Evolutionary conservation across 768 basidiomycete species (phyloP).

Genomic region (Leccinellum albellum): DNA sequence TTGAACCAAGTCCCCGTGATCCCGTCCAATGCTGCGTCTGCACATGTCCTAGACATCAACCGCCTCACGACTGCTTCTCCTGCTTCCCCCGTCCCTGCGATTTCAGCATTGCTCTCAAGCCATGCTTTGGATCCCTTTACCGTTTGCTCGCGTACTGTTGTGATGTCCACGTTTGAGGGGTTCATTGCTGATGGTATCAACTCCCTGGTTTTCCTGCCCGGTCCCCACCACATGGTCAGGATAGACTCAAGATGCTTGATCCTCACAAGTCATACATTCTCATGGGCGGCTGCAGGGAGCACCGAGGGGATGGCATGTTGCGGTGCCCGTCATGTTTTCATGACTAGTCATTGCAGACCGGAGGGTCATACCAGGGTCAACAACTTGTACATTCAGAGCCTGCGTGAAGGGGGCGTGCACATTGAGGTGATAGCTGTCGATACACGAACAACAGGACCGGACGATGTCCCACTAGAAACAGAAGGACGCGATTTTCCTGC

Average conservation of each 20-base stretch:
- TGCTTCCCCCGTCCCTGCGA: conserved; percentile 12
- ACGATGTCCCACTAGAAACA: too few species aligned
- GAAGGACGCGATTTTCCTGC: too few species aligned
- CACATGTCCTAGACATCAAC: conserved; percentile 20
- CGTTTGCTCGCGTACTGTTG: conserved; percentile 4
- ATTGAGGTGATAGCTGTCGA: conserved; percentile 28
- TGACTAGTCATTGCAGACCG: conserved; percentile 25
- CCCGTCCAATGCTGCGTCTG: conserved; percentile 15
- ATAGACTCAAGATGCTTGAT: conserved; percentile 30
- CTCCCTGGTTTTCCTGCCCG: conserved; percentile 20
- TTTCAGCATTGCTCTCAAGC: conserved; percentile 18
- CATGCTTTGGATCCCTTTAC: conserved; percentile 17
- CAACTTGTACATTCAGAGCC: conserved; percentile 26
- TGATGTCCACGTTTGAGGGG: conserved; percentile 10
- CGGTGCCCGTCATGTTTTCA: conserved; percentile 31
- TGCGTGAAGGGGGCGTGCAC: conserved; percentile 22
- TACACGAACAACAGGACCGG: conserved; percentile 17
- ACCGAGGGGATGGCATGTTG: conserved; percentile 33
- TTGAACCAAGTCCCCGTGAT: conserved; percentile 12
- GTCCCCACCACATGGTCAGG: conserved; percentile 6
- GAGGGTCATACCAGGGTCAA: conserved; percentile 20
- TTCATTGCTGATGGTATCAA: neutral
- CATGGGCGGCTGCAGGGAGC: conserved; percentile 20
- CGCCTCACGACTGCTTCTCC: conserved; percentile 20
- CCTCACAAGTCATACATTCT: conserved; percentile 25